Evolutionary conservation across 2,329 filamentous ascomycete genomes (phyloP), one percentile per base, ranked within the genome.

Genomic region (Fusarium nelsonii): DNA sequence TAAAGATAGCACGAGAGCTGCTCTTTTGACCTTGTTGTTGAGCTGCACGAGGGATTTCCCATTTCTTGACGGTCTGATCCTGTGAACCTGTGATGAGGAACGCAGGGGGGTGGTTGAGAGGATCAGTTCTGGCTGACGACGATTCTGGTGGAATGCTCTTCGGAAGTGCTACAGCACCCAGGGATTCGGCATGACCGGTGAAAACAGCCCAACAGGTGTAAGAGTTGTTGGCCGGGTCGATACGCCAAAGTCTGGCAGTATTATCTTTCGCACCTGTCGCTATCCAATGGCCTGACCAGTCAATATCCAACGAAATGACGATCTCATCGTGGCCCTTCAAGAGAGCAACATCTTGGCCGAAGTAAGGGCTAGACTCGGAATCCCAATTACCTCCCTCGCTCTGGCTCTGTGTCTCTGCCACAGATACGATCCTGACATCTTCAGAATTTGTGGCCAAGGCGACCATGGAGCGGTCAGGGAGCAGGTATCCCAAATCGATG

Each of bases 261-360:
- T 98, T 99, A 78, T 99, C 96, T 81, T 99, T 99, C 23, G 96
- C 93, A 54, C 95, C 96, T 2, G 96, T 98, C 14, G 92, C 95
- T 39, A 99, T 87, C 96, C 96, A 99, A 78, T 96, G 90, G 1
- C 97, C 97, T 11, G 96, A 98, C 93, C 94, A 97, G 80, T 99
- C 96, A 4, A 93, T 90, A 77, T 97, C 94, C 40, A 99, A 84
- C 61, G 94, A 94, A 72, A 99, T 97, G 63, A 99, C 92, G 52
- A 99, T 97, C 72, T 99, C 96, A 50, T 94, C 90, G 73, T 99
- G 96, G 2, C 96, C 96, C 75, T 92, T 93, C 3, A 99, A 84
- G 26, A 96, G 83, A 3, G 90, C 92, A 39, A 97, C 86, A 75
- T 99, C 96, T 63, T 94, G 92, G 15, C 96, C 96, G 78, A 98